A percentile compares a stretch with the other conserved stretches of the same genome.
These are phyloP conservation scores for Cephaloascus albidus DNA, from an alignment of 805 yeast genomes.

Conservation along the genomic window DNA sequence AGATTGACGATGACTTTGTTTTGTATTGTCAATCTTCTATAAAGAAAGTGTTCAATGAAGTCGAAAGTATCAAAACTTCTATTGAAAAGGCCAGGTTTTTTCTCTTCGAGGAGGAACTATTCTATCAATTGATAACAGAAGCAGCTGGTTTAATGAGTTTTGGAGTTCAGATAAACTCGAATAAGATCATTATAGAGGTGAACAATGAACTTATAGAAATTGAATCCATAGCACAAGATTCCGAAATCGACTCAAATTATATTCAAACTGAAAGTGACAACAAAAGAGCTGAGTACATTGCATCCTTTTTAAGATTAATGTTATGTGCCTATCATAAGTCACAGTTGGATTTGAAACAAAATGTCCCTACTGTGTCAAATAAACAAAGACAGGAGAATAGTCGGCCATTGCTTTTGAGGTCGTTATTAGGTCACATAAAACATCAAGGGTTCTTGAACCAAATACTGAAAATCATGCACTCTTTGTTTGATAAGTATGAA, in stretches of 20 bases:
- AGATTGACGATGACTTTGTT: conserved; percentile 42
- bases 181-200: conserved; percentile 56
- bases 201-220: conserved; percentile 63
- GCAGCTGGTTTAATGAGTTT: conserved; percentile 60
- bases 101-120: conserved; percentile 84
- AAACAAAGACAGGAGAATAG: conserved; percentile 30
- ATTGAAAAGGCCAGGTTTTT: conserved; percentile 62
- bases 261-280: conserved; percentile 14
- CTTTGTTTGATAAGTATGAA: conserved; percentile 6
- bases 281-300: conserved; percentile 43
- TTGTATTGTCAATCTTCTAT: conserved; percentile 49
- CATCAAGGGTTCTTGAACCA: conserved; percentile 35
- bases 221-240: conserved; percentile 42
- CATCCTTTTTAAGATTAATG: conserved; percentile 46
- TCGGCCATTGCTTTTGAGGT: conserved; percentile 18
- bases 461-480: conserved; percentile 18
- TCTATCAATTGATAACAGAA: conserved; percentile 69
- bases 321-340: conserved; percentile 49
- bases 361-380: conserved; percentile 36
- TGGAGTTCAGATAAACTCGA: conserved; percentile 56
- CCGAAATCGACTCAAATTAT: background rate
- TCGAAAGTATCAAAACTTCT: conserved; percentile 37
- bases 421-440: conserved; percentile 48
- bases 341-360: conserved; percentile 30
- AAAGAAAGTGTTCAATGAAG: conserved; percentile 8